Conservation (phyloP, 2,329 filamentous ascomycete species). For the Microsporum canis region DNA sequence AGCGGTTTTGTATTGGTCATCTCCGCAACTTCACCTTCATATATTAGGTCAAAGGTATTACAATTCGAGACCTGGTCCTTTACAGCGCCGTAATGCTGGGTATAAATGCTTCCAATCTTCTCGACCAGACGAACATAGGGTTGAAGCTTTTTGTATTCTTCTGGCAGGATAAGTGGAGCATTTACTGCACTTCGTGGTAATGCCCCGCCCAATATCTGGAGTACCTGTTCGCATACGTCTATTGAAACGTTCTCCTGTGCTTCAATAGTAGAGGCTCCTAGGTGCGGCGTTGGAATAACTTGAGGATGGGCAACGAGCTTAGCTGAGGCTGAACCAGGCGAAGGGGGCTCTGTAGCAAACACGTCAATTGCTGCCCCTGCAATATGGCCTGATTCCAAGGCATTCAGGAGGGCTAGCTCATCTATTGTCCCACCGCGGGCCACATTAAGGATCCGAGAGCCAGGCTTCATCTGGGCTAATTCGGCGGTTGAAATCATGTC, state of each 20-base stretch:
- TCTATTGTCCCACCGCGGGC: conserved; percentile 72
- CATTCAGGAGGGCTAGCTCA: conserved; percentile 58
- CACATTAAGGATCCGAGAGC: conserved; percentile 65
- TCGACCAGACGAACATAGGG: conserved; percentile 67
- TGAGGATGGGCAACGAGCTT: conserved; percentile 56
- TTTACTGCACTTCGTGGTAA: conserved; percentile 69
- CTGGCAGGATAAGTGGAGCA: conserved; percentile 66
- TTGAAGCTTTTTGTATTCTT: conserved; percentile 66
- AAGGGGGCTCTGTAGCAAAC: conserved; percentile 62
- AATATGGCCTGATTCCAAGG: conserved; percentile 58
- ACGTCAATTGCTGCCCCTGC: conserved; percentile 71
- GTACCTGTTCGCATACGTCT: conserved; percentile 70
- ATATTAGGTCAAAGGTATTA: conserved; percentile 62
- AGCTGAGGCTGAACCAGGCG: conserved; percentile 50
- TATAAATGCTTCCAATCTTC: conserved; percentile 68
- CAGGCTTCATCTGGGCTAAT: conserved; percentile 58
- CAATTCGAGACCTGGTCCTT: conserved; percentile 41
- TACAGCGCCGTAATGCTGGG: conserved; percentile 53
- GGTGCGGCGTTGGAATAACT: conserved; percentile 66
- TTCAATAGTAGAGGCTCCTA: conserved; percentile 69
- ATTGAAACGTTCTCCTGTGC: conserved; percentile 75
- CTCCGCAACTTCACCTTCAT: conserved; percentile 61
- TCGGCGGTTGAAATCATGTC: conserved; percentile 60
- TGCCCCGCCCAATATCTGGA: conserved; percentile 59
- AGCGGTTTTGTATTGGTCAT: conserved; percentile 67